phyloP scores from a whole-genome alignment of 345 rosid genomes.

The Salix caprea region DNA sequence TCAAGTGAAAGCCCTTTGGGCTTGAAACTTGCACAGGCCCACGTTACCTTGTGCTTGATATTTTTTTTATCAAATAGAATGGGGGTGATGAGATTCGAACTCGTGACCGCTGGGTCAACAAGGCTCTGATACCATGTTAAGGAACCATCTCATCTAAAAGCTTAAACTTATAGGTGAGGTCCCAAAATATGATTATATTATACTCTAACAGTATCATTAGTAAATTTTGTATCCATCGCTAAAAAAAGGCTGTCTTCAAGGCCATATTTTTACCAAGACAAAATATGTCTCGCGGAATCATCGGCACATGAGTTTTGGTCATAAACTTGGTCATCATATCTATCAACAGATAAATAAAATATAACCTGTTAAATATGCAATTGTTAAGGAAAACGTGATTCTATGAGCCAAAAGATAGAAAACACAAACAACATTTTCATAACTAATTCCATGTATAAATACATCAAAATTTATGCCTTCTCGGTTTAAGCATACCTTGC shows the following conservation, averaged over 20 bases:
- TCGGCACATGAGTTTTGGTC: neutral
- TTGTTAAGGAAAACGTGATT: neutral
- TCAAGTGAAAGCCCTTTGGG: too few species aligned
- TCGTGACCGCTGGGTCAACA: too few species aligned
- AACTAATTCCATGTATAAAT: neutral
- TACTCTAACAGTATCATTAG: too few species aligned
- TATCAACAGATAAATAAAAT: neutral
- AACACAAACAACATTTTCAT: neutral
- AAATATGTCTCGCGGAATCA: neutral
- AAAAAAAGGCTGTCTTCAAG: neutral
- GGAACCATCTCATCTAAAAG: too few species aligned
- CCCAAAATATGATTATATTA: too few species aligned
- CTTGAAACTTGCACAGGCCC: too few species aligned
- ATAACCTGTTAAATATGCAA: neutral
- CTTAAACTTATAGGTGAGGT: too few species aligned
- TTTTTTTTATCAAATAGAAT: too few species aligned
- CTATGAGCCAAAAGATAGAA: neutral
- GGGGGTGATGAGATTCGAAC: too few species aligned
- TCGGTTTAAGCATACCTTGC: constrained; percentile 57
- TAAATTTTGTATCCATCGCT: neutral
- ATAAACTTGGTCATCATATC: neutral
- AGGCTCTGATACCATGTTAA: too few species aligned
- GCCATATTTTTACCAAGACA: neutral
- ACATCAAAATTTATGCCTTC: neutral
- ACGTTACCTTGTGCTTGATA: too few species aligned